Percentiles rank a stretch among this genome's conserved stretches.
Conservation (phyloP, 371 early-diverging fungal species). For the Umbelopsis sp. region DNA sequence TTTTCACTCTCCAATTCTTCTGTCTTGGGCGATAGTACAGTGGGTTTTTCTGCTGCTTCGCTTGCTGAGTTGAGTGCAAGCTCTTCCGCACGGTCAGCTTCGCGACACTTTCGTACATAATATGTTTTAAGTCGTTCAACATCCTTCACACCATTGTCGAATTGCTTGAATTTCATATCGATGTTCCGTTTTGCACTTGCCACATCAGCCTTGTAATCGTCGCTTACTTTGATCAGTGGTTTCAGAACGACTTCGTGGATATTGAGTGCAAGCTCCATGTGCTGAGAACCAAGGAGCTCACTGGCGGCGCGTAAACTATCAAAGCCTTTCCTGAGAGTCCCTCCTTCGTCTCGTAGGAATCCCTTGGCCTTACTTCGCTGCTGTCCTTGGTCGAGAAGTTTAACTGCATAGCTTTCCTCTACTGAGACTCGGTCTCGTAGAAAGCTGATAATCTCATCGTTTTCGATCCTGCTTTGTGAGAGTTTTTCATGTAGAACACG, state of each 20-base stretch:
- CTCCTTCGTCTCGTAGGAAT: slow-evolving; percentile 78
- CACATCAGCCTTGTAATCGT: slow-evolving; percentile 59
- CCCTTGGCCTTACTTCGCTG: slow-evolving; percentile 45
- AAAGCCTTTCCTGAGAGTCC: slow-evolving; percentile 67
- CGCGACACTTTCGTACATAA: slow-evolving; percentile 56
- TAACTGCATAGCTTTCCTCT: slow-evolving; percentile 64
- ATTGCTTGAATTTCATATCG: slow-evolving; percentile 57
- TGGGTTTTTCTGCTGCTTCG: slow-evolving; percentile 28
- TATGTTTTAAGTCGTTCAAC: slow-evolving; percentile 47
- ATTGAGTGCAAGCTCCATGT: slow-evolving; percentile 55
- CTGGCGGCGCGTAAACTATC: slow-evolving; percentile 65
- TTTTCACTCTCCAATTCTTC: not conserved
- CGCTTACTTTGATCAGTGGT: slow-evolving; percentile 63
- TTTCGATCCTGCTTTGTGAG: slow-evolving; percentile 70
- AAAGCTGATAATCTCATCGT: slow-evolving; percentile 71
- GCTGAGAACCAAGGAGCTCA: slow-evolving; percentile 58
- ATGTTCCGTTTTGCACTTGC: slow-evolving; percentile 64
- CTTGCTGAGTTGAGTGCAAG: slow-evolving; percentile 22
- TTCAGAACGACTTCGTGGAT: slow-evolving; percentile 61
- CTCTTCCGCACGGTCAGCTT: slow-evolving; percentile 56
- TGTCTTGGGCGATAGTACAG: slow-evolving; percentile 12
- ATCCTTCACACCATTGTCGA: slow-evolving; percentile 55
- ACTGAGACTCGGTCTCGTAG: slow-evolving; percentile 69
- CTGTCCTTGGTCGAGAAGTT: slow-evolving; percentile 59
- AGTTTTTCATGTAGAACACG: slow-evolving; percentile 70